phyloP scores from a whole-genome alignment of 164 flowering plant genomes.

The Macadamia integrifolia region DNA sequence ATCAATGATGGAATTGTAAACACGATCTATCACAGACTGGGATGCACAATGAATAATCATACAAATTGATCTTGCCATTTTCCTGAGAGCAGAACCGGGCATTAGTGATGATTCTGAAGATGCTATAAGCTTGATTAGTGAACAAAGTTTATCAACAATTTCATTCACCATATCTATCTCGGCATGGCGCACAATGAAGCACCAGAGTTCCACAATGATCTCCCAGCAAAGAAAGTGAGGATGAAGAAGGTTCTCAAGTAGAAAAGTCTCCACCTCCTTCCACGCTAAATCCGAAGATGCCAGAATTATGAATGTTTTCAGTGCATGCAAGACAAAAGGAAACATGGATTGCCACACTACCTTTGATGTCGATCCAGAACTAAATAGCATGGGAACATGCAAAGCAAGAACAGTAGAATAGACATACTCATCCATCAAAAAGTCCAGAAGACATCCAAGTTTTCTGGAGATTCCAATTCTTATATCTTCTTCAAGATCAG shows the following conservation, averaged over 20 bases:
- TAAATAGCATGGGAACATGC: conserved; percentile 41
- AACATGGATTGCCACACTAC: conserved; percentile 56
- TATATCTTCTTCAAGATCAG: conserved; percentile 49
- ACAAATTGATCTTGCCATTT: conserved; percentile 64
- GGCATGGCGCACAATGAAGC: conserved; percentile 68
- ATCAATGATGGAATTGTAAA: conserved; percentile 37
- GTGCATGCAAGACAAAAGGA: conserved; percentile 42
- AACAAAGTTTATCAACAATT: conserved; percentile 47
- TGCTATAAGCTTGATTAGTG: conserved; percentile 38
- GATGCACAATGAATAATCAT: conserved; percentile 40
- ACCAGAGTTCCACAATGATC: conserved; percentile 74
- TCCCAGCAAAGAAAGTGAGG: conserved; percentile 84
- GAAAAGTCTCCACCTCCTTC: conserved; percentile 49
- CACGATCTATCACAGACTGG: conserved; percentile 34
- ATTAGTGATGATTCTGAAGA: conserved; percentile 33
- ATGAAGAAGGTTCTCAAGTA: conserved; percentile 70
- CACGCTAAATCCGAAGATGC: conserved; percentile 49
- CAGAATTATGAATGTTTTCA: conserved; percentile 65
- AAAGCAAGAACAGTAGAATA: conserved; percentile 53
- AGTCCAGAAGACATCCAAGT: conserved; percentile 59
- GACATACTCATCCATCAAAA: conserved; percentile 48
- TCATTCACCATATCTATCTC: conserved; percentile 41
- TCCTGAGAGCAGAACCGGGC: conserved; percentile 50
- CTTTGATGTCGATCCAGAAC: conserved; percentile 33
- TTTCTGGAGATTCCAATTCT: conserved; percentile 43